phyloP scores from a whole-genome alignment of 2,329 filamentous ascomycete genomes.

The Lasiodiplodia gonubiensis region DNA sequence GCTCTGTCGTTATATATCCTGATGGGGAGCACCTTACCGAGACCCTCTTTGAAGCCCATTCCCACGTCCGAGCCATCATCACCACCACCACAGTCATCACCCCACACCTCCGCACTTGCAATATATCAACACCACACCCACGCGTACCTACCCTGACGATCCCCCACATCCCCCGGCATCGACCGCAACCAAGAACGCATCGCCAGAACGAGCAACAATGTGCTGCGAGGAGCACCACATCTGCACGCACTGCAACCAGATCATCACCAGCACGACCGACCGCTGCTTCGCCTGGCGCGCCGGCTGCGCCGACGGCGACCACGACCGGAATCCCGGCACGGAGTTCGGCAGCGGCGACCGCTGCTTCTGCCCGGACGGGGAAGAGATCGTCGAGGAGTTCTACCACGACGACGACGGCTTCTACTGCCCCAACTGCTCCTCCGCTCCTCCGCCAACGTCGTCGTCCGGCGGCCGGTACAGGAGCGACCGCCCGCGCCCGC shows the following conservation, averaged over 20 bases:
- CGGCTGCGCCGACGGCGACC: neutral
- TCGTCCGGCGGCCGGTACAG: neutral
- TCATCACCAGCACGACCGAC: slow-evolving; percentile 10
- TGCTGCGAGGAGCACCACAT: slow-evolving; percentile 22
- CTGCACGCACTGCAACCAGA: slow-evolving; percentile 1
- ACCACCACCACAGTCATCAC: no score
- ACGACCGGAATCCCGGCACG: slow-evolving; percentile 19
- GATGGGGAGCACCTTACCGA: neutral
- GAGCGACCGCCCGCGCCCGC: neutral
- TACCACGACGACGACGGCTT: slow-evolving; percentile 12
- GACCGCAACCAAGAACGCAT: neutral
- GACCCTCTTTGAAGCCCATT: neutral
- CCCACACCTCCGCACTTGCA: no score
- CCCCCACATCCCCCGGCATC: no score
- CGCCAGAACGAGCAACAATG: neutral
- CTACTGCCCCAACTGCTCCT: slow-evolving; percentile 5
- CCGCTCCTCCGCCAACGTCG: neutral
- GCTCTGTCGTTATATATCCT: neutral
- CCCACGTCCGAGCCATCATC: no score
- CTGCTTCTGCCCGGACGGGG: slow-evolving; percentile 14
- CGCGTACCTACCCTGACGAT: no score
- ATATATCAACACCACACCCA: no score
- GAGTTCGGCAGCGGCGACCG: slow-evolving; percentile 6
- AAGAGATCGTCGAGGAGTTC: slow-evolving; percentile 25
- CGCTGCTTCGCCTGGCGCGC: slow-evolving; percentile 7